Evolutionary conservation across 257 asterid genomes (phyloP).

Genomic region (Solanum phureja): DNA sequence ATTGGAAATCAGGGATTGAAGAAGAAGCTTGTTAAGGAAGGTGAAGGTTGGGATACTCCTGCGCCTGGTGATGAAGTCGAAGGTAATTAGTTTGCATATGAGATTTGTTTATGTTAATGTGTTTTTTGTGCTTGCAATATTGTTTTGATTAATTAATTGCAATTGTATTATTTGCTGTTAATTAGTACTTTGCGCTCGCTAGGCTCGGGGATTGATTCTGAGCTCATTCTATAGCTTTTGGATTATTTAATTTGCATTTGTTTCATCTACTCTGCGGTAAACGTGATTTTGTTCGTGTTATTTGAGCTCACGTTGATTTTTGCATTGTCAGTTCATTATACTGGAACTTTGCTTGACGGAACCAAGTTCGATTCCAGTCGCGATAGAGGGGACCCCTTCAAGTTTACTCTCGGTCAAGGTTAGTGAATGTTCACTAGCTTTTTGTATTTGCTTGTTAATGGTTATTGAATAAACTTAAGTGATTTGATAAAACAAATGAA

Average conservation of each 20-base stretch:
- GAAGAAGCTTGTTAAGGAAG: constrained; percentile 68
- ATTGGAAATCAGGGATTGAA: constrained; percentile 51
- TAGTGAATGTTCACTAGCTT: background rate
- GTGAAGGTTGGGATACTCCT: constrained; percentile 65
- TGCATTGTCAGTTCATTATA: constrained; percentile 42
- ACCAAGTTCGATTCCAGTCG: constrained; percentile 76
- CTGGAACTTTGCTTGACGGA: constrained; percentile 63
- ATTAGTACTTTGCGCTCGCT: background rate
- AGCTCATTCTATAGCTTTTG: background rate
- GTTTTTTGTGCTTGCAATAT: background rate
- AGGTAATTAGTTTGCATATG: constrained; percentile 16
- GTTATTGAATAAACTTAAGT: background rate
- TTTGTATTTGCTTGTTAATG: background rate
- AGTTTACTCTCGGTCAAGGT: constrained; percentile 76
- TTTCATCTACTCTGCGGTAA: background rate
- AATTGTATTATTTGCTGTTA: background rate
- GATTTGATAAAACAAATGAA: background rate
- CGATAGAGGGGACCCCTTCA: constrained; percentile 46
- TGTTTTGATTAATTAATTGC: background rate
- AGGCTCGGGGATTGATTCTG: background rate
- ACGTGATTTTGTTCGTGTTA: background rate
- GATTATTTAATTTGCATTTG: background rate
- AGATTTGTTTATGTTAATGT: background rate
- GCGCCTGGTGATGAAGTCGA: constrained; percentile 54
- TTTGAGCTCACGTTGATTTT: background rate